These are phyloP conservation scores for Cryphonectria radicalis DNA, from an alignment of 2,329 filamentous ascomycete genomes.

Conservation along the genomic window DNA sequence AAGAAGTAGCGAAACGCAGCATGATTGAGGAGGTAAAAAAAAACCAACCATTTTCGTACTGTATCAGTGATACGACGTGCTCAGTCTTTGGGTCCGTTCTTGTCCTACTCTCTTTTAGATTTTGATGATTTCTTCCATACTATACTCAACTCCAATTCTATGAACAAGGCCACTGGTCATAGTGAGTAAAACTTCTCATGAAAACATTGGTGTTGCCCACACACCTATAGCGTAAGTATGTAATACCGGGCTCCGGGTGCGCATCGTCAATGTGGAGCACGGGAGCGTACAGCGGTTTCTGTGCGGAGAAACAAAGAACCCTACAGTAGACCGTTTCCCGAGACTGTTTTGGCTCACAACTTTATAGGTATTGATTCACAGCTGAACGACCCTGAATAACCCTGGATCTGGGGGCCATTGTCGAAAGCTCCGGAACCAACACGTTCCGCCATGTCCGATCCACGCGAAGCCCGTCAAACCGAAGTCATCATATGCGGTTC, in stretches of 20 bases:
- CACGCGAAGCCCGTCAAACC: constrained; percentile 12
- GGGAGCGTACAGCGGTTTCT: not conserved
- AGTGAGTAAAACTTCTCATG: not conserved
- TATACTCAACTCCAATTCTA: not conserved
- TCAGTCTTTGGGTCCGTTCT: not conserved
- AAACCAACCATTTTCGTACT: not conserved
- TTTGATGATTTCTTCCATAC: not conserved
- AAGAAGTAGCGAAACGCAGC: no score
- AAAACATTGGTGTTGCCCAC: not conserved
- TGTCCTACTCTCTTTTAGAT: not conserved
- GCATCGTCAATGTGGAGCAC: not conserved
- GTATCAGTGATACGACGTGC: not conserved
- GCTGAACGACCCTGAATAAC: not conserved
- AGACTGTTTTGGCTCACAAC: not conserved
- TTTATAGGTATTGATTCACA: not conserved
- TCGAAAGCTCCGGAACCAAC: not conserved
- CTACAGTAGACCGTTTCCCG: not conserved
- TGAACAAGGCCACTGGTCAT: not conserved
- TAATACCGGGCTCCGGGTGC: not conserved
- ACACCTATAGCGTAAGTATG: no score
- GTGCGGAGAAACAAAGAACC: not conserved
- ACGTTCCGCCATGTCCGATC: not conserved
- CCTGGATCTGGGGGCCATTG: no score
- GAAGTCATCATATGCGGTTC: constrained; percentile 66
- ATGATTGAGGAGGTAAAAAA: not conserved